Evolutionary conservation across 306 rosid species (phyloP), one percentile per base, ranked within the genome.

Genomic region (Citrullus mucosospermus): DNA sequence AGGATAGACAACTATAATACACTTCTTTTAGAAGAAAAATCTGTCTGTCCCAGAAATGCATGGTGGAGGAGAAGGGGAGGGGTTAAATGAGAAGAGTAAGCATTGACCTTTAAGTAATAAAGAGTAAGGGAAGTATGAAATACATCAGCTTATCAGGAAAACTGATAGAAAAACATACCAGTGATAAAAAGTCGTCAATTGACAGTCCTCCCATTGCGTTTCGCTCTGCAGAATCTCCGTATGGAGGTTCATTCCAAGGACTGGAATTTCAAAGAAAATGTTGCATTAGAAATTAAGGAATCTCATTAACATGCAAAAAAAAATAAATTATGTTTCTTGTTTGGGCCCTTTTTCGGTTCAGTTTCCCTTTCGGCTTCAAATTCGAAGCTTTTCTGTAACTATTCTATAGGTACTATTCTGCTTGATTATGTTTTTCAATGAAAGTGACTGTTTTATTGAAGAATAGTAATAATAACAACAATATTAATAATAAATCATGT

Each of bases 181-280:
- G 83, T 18, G 99, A 90, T 81, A 92, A 86, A 82, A 96, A 96
- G 50, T 88, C 98, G 80, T 92, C 93, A 86, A 91, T 85, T 46
- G 91, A 88, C 51, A 96, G 78, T 78, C 93, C 99, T 79, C 93
- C 93, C 86, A 96, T 86, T 69, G 96, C 92, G 79, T 90, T 91
- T 84, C 57, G 86, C 87, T 95, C 91, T 2, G 87, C 96, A 69
- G 91, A 88, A 79, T 96, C 99, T 80, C 82, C 88, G 22, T 85
- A 96, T 48, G 89, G 97, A 70, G 78, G 70, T 80, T 88, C 96
- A 58, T 67, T 82, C 92, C 97, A 92, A 22, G 99, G 96, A 83
- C 99, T 96, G 82, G 82, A 54, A 36, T 53, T 78, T 20, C 78
- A 88, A 78, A 83, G 83, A 78, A 28, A 62, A 68, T 9, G 72